Conservation (phyloP, 2,329 filamentous ascomycete species). For the Diaporthe australafricana region DNA sequence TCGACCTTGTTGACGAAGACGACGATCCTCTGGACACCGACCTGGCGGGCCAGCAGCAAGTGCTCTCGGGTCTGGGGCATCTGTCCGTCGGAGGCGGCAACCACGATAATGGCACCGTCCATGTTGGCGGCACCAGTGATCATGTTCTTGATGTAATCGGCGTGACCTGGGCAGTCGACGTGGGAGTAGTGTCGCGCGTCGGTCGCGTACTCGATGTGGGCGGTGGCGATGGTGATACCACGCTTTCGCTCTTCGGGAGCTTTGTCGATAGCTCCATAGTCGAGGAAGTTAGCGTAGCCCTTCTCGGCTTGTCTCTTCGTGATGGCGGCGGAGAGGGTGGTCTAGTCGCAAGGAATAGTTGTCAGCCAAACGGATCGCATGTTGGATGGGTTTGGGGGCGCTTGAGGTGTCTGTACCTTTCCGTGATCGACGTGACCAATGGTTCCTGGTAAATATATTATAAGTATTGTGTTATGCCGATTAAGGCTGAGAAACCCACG, state of each 20-base stretch:
- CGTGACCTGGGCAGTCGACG: constrained; percentile 99
- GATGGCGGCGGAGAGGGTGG: constrained; percentile 97
- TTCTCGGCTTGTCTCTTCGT: constrained; percentile 98
- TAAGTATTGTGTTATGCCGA: constrained; percentile 38
- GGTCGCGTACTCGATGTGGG: constrained; percentile 98
- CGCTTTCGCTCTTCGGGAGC: constrained; percentile 99
- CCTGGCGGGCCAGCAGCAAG: constrained; percentile 95
- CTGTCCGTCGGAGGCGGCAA: constrained; percentile 97
- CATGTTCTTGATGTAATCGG: constrained; percentile 99
- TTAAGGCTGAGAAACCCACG: constrained; percentile 41
- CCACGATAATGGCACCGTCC: constrained; percentile 99
- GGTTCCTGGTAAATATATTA: constrained; percentile 70
- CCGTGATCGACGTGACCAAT: constrained; percentile 99
- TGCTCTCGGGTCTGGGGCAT: constrained; percentile 99
- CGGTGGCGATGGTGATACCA: constrained; percentile 99
- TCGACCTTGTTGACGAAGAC: constrained; percentile 99
- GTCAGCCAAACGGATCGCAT: constrained; percentile 37
- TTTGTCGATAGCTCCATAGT: constrained; percentile 98
- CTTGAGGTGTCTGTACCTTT: constrained; percentile 73
- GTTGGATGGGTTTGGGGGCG: background rate
- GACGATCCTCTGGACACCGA: constrained; percentile 97
- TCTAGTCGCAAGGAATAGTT: constrained; percentile 65
- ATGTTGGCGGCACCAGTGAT: constrained; percentile 99
- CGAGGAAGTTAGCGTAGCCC: constrained; percentile 92
- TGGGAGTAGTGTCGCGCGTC: constrained; percentile 97